A percentile compares a stretch with the other conserved stretches of the same genome.
Evolutionary conservation across 768 basidiomycete genomes (phyloP).

Genomic region (Boletus pseudopeckii): DNA sequence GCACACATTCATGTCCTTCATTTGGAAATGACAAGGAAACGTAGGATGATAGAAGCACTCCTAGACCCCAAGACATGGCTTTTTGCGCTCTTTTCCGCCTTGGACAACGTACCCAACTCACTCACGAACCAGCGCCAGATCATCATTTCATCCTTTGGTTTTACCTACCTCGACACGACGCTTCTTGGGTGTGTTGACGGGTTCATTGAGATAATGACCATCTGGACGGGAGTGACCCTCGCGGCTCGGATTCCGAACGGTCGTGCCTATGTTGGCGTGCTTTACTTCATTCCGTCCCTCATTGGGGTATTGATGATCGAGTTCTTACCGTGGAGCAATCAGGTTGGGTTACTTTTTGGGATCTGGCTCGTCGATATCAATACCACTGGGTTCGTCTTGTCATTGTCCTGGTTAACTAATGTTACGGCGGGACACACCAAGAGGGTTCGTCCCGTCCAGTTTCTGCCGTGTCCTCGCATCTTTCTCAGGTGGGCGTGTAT

Average conservation of each 20-base stretch:
- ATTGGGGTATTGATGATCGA: constrained; percentile 61
- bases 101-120: constrained; percentile 65
- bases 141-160: constrained; percentile 66
- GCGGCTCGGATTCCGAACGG: constrained; percentile 55
- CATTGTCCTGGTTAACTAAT: constrained; percentile 60
- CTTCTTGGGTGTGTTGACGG: constrained; percentile 68
- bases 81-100: constrained; percentile 63
- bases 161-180: constrained; percentile 60
- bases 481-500: neutral
- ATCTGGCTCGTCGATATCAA: constrained; percentile 39
- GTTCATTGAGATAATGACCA: constrained; percentile 62
- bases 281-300: constrained; percentile 64
- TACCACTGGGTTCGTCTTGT: constrained; percentile 57
- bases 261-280: constrained; percentile 59
- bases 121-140: constrained; percentile 62
- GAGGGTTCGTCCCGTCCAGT: constrained; percentile 44
- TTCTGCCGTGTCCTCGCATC: neutral
- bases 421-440: constrained; percentile 75
- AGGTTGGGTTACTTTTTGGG: constrained; percentile 60
- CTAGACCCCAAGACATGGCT: constrained; percentile 73
- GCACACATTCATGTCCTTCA: neutral
- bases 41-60: constrained; percentile 66
- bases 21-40: neutral
- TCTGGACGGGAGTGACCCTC: constrained; percentile 60
- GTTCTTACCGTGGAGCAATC: constrained; percentile 60